Evolutionary conservation across 768 basidiomycete genomes (phyloP).

Genomic region (Lactarius tabidus): DNA sequence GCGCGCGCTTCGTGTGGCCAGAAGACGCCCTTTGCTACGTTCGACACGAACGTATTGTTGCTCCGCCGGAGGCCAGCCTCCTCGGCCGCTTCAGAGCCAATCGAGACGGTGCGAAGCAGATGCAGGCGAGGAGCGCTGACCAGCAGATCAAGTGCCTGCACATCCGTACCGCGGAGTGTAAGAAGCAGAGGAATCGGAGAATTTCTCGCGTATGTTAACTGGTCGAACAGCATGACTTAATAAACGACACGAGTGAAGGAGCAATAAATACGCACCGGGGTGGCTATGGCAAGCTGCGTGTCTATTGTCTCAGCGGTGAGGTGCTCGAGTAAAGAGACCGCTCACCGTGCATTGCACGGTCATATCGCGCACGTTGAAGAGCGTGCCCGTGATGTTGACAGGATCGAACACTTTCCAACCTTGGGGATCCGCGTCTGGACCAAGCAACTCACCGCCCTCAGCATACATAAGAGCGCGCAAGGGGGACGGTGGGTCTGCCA

Average conservation of each 20-base stretch:
- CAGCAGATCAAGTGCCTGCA: slow-evolving; percentile 49
- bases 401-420: slow-evolving; percentile 39
- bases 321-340: background rate
- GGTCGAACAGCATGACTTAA: background rate
- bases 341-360: slow-evolving; percentile 35
- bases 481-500: slow-evolving; percentile 36
- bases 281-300: slow-evolving; percentile 46
- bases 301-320: background rate
- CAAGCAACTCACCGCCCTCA: slow-evolving; percentile 34
- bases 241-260: background rate
- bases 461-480: slow-evolving; percentile 37
- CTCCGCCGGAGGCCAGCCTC: slow-evolving; percentile 34
- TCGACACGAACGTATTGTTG: slow-evolving; percentile 45
- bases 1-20: slow-evolving; percentile 41
- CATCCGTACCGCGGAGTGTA: slow-evolving; percentile 43
- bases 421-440: slow-evolving; percentile 40
- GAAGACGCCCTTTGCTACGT: slow-evolving; percentile 44
- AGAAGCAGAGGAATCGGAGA: slow-evolving; percentile 48
- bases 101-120: slow-evolving; percentile 45
- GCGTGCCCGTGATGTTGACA: slow-evolving; percentile 33
- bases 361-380: slow-evolving; percentile 34
- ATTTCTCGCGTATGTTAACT: slow-evolving; percentile 51
- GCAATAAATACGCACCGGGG: slow-evolving; percentile 36
- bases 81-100: slow-evolving; percentile 33
- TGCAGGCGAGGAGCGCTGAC: slow-evolving; percentile 40